phyloP scores from a whole-genome alignment of 129 eudicot genomes.

The Deinandra increscens region DNA sequence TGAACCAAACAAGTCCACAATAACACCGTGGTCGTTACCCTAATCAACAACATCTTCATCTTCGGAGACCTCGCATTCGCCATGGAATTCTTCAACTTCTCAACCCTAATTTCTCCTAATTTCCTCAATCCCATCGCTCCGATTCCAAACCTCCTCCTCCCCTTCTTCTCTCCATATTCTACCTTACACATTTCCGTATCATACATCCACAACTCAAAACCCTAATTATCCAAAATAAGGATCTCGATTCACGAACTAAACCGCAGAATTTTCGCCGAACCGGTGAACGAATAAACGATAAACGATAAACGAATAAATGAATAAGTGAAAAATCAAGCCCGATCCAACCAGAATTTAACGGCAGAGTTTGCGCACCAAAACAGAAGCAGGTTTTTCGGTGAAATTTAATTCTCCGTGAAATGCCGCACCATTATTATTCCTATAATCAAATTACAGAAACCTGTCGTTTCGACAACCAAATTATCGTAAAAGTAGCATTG shows the following conservation, averaged over 20 bases:
- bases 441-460: slow-evolving; percentile 3
- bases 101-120: slow-evolving; percentile 49
- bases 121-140: slow-evolving; percentile 65
- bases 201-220: slow-evolving; percentile 31
- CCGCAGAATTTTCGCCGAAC: slow-evolving; percentile 2
- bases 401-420: slow-evolving; percentile 12
- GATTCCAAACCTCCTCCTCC: slow-evolving; percentile 39
- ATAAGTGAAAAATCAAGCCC: too few species aligned
- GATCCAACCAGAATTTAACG: slow-evolving; percentile 29
- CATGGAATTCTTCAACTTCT: slow-evolving; percentile 46
- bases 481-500: slow-evolving; percentile 2
- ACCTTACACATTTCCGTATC: slow-evolving; percentile 38
- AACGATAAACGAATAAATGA: too few species aligned
- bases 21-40: slow-evolving; percentile 69
- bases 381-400: slow-evolving; percentile 22
- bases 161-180: slow-evolving; percentile 36
- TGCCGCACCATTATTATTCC: slow-evolving; percentile 22
- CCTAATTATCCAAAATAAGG: neutral
- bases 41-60: slow-evolving; percentile 80
- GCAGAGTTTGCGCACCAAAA: slow-evolving; percentile 5
- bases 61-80: slow-evolving; percentile 50
- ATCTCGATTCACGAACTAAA: neutral
- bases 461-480: neutral
- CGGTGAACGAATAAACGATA: slow-evolving; percentile 6
- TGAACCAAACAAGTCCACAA: slow-evolving; percentile 92